Evolutionary conservation across 2,329 filamentous ascomycete species (phyloP), one percentile per base, ranked within the genome.

Genomic region (Ambrosiella beaveri): DNA sequence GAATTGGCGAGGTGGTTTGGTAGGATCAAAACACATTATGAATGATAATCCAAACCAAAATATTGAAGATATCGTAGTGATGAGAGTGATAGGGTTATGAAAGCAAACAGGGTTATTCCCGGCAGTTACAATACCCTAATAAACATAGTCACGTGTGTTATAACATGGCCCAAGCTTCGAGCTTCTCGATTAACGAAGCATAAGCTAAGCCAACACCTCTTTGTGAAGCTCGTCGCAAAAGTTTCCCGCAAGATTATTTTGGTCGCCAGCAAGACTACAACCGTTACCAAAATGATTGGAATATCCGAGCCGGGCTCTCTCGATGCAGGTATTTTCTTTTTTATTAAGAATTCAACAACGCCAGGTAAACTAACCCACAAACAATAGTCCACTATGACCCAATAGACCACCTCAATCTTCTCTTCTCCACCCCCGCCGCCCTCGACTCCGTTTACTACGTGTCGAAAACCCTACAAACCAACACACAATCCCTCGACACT

Each of bases 351-450:
- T 58, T 57, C 17, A 36, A 3, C 11, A 58, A 56, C 54, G 59
- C 60, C 54, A 49, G 59, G 56, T 58, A 60, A 62, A 63, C 65
- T 64, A 63, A 62, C 56, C 59, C 9, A 11, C 7, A 19, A 6
- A 41, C 45, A 12, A 65, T 17, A 80, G 77, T 73, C 69, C 84
- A 95, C 70, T 97, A 96, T 73, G 85, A 97, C 69, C 89, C 93
- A 57, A 85, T 97, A 68, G 80, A 88, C 65, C 89, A 98, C 71
- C 79, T 98, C 59, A 97, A 98, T 73, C 77, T 85, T 62, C 84
- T 98, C 65, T 98, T 98, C 75, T 84, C 88, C 55, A 88, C 95
- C 66, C 86, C 91, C 0, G 87, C 88, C 40, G 84, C 89, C 61
- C 81, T 97, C 61, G 80, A 83, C 45, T 87, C 88, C 57, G 83